These are phyloP conservation scores for Pilobolus umbonatus DNA, from an alignment of 192 early-diverging fungal genomes.

Conservation along the genomic window DNA sequence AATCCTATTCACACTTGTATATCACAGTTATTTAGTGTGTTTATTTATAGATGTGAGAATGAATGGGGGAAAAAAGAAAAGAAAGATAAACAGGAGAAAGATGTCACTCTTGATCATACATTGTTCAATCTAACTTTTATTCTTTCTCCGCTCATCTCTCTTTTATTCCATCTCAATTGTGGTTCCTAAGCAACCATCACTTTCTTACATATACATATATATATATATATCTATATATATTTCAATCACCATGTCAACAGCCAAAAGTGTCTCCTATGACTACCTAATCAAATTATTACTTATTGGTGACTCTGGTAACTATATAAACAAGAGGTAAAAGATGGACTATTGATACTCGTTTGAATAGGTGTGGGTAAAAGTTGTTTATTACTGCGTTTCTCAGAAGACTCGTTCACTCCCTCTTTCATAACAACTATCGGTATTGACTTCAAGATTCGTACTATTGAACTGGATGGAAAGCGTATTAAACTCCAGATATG, in stretches of 20 bases:
- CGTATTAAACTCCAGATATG: conserved; percentile 99
- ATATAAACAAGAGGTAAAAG: not conserved
- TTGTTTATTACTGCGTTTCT: conserved; percentile 94
- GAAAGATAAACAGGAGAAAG: too few relatives aligned
- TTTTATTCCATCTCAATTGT: too few relatives aligned
- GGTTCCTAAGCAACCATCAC: too few relatives aligned
- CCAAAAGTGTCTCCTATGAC: conserved; percentile 95
- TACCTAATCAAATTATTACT: conserved; percentile 98
- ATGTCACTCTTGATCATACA: too few relatives aligned
- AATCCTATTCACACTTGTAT: too few relatives aligned
- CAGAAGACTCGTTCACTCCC: conserved; percentile 98
- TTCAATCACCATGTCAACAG: conserved; percentile 18
- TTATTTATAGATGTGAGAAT: too few relatives aligned
- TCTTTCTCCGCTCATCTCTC: too few relatives aligned
- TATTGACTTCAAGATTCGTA: conserved; percentile 99
- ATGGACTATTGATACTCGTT: not conserved
- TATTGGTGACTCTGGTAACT: conserved; percentile 93
- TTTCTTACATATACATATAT: too few relatives aligned
- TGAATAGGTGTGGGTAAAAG: conserved; percentile 89
- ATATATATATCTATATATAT: conserved; percentile 1
- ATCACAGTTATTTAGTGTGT: too few relatives aligned
- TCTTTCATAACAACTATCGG: conserved; percentile 99
- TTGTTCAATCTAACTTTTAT: too few relatives aligned
- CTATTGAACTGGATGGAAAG: conserved; percentile 98
- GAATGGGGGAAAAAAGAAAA: too few relatives aligned